Evolutionary conservation across 345 rosid species (phyloP).

Genomic region (Anacardium occidentale): DNA sequence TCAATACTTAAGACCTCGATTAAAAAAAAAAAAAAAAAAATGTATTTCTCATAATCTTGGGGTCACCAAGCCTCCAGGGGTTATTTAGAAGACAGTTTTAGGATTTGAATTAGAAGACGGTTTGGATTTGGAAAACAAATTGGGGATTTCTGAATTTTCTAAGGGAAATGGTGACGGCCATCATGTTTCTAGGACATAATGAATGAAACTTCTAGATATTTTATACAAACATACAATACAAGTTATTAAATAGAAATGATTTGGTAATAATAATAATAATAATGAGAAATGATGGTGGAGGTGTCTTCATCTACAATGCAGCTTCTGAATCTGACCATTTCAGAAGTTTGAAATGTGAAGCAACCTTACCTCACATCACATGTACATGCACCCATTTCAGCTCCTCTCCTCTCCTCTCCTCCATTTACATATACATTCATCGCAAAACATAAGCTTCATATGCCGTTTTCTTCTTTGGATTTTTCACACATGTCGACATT

Average conservation of each 20-base stretch:
- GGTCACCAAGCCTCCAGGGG: no score
- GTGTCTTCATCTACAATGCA: slow-evolving; percentile 1
- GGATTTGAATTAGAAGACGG: no score
- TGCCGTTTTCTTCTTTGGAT: neutral
- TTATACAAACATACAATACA: neutral
- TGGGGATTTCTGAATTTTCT: no score
- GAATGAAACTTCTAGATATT: neutral
- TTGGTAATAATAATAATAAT: neutral
- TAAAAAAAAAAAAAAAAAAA: no score
- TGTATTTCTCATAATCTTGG: no score
- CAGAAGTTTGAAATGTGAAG: slow-evolving; percentile 19
- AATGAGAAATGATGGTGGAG: neutral
- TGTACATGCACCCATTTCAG: no score
- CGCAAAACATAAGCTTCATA: no score
- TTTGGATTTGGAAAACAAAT: no score
- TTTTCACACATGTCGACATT: neutral
- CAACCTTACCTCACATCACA: slow-evolving; percentile 22
- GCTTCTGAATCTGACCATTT: neutral
- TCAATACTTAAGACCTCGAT: no score
- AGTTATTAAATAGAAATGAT: neutral
- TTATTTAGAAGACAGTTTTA: no score
- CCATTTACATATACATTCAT: no score
- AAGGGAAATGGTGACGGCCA: neutral
- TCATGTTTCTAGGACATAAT: slow-evolving; percentile 9
- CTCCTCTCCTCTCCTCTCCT: no score